Evolutionary conservation across 192 early-diverging fungal genomes (phyloP), one percentile per base, ranked within the genome.

Genomic region (Chytriomyces hyalinus): DNA sequence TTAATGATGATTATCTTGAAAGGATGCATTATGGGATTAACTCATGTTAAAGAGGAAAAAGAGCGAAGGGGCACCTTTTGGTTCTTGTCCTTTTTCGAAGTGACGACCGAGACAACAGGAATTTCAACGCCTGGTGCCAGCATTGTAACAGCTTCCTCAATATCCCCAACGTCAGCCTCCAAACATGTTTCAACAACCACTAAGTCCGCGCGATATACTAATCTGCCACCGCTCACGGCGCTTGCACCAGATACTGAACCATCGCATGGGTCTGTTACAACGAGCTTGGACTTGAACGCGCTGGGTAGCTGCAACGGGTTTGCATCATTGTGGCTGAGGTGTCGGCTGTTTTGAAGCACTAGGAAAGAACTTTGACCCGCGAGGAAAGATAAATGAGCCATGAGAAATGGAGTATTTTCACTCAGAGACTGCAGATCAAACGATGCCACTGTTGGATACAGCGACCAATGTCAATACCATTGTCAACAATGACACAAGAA

Each of bases 21-120:
- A 20, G 53, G 15, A 57, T 13, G 15, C 53, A 57, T 57, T 57
- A 2, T n/a, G 13, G n/a, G 11, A 20, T n/a, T 20, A n/a, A n/a
- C 20, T 57, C 2, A 13, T 57, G 15, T 57, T 57, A 26, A 68
- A 36, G 47, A 68, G 1, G 47, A 36, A 4, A 49, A 65, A 68
- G 43, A 68, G 10, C 2, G 8, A 48, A 26, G 22, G 47, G 43
- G 10, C 13, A 71, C 69, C 36, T 71, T 71, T 43, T 71, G 69
- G 20, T 51, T 71, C 69, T 71, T 71, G 50, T 71, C 69, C 26
- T 71, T 71, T 45, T 71, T 71, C 15, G 69, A 71, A 15, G 69
- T 71, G 49, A 71, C 13, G 6, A 71, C 7, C 9, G 57, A 53
- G 8, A 71, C 50, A 22, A 60, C 49, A 15, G 69, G 69, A 51